phyloP scores from a whole-genome alignment of 2,329 filamentous ascomycete genomes.

The Arthrobotrys pseudoclavata region DNA sequence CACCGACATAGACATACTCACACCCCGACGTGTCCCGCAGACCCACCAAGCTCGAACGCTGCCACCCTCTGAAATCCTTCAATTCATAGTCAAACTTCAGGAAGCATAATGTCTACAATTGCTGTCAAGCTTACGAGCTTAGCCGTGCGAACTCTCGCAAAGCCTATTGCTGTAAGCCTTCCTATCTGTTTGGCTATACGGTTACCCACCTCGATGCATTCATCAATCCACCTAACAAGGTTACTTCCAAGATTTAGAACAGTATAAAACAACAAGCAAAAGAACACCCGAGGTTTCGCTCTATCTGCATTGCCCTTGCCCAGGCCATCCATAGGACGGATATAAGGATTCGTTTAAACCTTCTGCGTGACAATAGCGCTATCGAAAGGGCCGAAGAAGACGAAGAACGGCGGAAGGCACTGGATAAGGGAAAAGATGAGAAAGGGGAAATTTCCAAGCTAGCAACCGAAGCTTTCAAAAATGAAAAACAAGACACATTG shows the following conservation, averaged over 20 bases:
- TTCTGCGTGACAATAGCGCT: slow-evolving; percentile 74
- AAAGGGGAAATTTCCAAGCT: slow-evolving; percentile 61
- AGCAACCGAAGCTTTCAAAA: slow-evolving; percentile 35
- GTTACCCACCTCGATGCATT: slow-evolving; percentile 3
- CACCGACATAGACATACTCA: neutral
- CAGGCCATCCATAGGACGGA: slow-evolving; percentile 76
- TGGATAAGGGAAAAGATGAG: slow-evolving; percentile 67
- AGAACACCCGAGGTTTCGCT: slow-evolving; percentile 77
- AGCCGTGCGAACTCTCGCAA: slow-evolving; percentile 75
- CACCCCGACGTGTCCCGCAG: neutral
- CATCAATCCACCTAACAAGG: slow-evolving; percentile 23
- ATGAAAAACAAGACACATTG: slow-evolving; percentile 65
- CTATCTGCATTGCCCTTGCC: slow-evolving; percentile 74
- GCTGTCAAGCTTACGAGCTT: slow-evolving; percentile 77
- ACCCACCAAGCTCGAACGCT: neutral
- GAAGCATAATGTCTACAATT: slow-evolving; percentile 65
- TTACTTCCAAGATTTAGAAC: slow-evolving; percentile 67
- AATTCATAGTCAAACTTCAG: neutral
- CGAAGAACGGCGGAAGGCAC: slow-evolving; percentile 70
- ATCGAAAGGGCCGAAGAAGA: slow-evolving; percentile 76
- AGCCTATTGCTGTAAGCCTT: slow-evolving; percentile 75
- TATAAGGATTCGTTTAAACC: slow-evolving; percentile 77
- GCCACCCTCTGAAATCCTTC: neutral
- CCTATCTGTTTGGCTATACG: neutral
- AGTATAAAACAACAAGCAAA: slow-evolving; percentile 77